Conservation (phyloP, 2,329 filamentous ascomycete genomes). For the Cladophialophora immunda region DNA sequence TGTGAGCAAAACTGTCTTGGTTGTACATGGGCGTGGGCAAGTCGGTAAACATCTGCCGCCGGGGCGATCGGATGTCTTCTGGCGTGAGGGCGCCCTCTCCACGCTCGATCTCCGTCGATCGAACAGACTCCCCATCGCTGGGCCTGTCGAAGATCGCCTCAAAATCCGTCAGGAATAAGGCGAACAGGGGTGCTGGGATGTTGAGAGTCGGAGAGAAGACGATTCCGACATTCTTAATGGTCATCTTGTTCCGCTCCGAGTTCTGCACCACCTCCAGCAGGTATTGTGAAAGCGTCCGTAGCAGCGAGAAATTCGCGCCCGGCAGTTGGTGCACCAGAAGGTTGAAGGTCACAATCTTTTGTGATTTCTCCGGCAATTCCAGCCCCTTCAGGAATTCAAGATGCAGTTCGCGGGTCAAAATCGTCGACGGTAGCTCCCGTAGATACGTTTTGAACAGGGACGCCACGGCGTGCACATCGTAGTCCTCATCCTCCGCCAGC, state of each 20-base stretch:
- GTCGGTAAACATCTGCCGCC: slow-evolving; percentile 72
- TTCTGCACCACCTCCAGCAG: slow-evolving; percentile 93
- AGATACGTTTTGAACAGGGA: slow-evolving; percentile 94
- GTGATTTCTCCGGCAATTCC: slow-evolving; percentile 76
- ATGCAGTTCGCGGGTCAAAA: slow-evolving; percentile 89
- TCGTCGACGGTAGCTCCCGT: slow-evolving; percentile 87
- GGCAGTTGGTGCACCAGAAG: slow-evolving; percentile 83
- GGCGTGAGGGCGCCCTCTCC: slow-evolving; percentile 47
- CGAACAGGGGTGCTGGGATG: slow-evolving; percentile 93
- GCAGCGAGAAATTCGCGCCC: slow-evolving; percentile 77
- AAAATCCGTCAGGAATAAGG: slow-evolving; percentile 91
- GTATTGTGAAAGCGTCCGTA: slow-evolving; percentile 87
- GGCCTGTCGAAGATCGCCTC: slow-evolving; percentile 81
- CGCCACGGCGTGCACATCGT: slow-evolving; percentile 95
- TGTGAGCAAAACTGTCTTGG: slow-evolving; percentile 60
- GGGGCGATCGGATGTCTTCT: slow-evolving; percentile 70
- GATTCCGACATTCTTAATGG: slow-evolving; percentile 94
- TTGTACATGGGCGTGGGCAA: slow-evolving; percentile 71
- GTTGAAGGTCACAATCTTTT: slow-evolving; percentile 80
- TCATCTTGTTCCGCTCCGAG: slow-evolving; percentile 94
- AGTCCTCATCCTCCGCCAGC: slow-evolving; percentile 80
- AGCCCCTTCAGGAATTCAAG: slow-evolving; percentile 85
- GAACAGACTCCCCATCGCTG: slow-evolving; percentile 44
- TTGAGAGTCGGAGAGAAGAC: slow-evolving; percentile 98
- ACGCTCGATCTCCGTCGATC: slow-evolving; percentile 46